Percentiles rank a stretch among this genome's conserved stretches.
phyloP scores from a whole-genome alignment of 768 basidiomycete genomes.

The Antrodiella citrinella region DNA sequence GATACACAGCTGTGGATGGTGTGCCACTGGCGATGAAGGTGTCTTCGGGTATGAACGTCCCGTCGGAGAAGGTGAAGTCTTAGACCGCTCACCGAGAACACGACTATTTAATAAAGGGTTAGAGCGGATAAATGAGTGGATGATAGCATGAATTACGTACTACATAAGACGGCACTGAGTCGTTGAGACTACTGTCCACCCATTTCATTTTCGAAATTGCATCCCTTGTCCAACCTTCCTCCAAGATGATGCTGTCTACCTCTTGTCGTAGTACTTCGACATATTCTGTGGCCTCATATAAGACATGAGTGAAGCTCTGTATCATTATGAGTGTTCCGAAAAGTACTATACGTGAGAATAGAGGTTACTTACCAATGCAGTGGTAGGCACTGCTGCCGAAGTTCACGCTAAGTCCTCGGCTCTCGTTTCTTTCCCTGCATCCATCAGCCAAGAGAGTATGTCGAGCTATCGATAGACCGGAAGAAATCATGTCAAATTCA shows the following conservation, averaged over 20 bases:
- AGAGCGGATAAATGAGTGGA: not conserved
- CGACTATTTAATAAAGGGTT: not conserved
- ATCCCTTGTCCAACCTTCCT: conserved; percentile 33
- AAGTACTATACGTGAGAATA: not conserved
- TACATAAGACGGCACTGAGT: conserved; percentile 21
- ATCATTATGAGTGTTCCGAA: no score
- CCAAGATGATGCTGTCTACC: conserved; percentile 18
- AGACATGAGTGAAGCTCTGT: not conserved
- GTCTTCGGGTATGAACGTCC: conserved; percentile 21
- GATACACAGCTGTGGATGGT: conserved; percentile 13
- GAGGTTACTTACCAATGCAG: not conserved
- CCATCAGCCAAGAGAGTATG: no score
- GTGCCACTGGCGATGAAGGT: conserved; percentile 14
- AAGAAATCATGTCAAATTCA: no score
- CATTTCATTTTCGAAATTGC: conserved; percentile 33
- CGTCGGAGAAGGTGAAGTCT: conserved; percentile 29
- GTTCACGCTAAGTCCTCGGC: no score
- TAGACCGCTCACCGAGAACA: conserved; percentile 23
- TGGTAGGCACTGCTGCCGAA: no score
- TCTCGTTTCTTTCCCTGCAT: no score
- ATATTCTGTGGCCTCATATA: conserved; percentile 11
- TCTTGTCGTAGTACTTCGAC: conserved; percentile 22
- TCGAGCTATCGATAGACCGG: no score
- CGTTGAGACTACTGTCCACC: conserved; percentile 41
- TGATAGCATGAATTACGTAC: conserved; percentile 15